phyloP scores from a whole-genome alignment of 768 basidiomycete genomes.

The Albatrellus ellisii region DNA sequence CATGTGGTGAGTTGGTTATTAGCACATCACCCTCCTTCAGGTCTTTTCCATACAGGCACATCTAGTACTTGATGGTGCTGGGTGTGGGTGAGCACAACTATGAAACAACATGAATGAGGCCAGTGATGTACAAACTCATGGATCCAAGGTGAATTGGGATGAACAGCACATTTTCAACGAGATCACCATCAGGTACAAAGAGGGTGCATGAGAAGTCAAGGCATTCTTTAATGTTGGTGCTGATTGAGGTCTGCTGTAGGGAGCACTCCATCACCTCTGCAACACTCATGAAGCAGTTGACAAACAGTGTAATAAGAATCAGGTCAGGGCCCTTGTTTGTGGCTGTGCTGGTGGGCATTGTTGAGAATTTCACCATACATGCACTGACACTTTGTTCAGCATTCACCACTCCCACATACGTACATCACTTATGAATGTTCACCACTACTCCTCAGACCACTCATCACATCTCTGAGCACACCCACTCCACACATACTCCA shows the following conservation, averaged over 20 bases:
- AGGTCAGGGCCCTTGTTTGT: constrained; percentile 53
- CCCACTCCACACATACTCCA: too few relatives aligned
- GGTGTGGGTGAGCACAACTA: neutral
- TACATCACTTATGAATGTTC: too few relatives aligned
- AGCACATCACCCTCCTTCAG: constrained; percentile 87
- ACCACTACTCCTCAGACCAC: too few relatives aligned
- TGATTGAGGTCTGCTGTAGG: constrained; percentile 81
- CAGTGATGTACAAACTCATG: constrained; percentile 72
- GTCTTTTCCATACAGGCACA: constrained; percentile 54
- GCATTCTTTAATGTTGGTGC: constrained; percentile 92
- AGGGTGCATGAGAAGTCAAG: constrained; percentile 92
- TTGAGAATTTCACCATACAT: too few relatives aligned
- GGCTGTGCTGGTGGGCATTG: neutral
- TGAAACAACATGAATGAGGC: neutral
- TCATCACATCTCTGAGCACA: too few relatives aligned
- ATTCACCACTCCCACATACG: too few relatives aligned
- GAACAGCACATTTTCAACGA: constrained; percentile 90
- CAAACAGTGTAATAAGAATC: constrained; percentile 81
- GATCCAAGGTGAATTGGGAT: constrained; percentile 80
- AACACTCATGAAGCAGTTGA: constrained; percentile 97
- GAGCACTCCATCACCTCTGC: constrained; percentile 93
- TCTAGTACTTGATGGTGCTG: constrained; percentile 81
- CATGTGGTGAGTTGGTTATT: constrained; percentile 83
- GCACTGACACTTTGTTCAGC: too few relatives aligned
- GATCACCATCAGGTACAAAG: constrained; percentile 87